These are phyloP conservation scores for Sporothrix humicola DNA, from an alignment of 2,329 filamentous ascomycete genomes.

Conservation along the genomic window DNA sequence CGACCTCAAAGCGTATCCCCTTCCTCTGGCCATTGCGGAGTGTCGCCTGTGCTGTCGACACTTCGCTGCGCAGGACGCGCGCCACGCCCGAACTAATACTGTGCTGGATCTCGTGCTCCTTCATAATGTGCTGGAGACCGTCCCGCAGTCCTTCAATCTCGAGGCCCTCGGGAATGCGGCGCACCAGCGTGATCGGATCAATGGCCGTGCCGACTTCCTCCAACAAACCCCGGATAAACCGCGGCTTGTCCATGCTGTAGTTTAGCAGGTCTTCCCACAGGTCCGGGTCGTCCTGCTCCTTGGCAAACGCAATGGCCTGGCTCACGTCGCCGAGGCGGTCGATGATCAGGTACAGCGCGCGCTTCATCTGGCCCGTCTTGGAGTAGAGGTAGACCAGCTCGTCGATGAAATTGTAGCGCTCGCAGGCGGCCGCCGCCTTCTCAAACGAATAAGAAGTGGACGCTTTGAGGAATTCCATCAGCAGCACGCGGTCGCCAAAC, in stretches of 20 bases:
- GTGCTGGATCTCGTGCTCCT: conserved; percentile 94
- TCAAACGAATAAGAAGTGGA: conserved; percentile 91
- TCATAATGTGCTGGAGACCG: conserved; percentile 86
- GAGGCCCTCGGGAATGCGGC: conserved; percentile 88
- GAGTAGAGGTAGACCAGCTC: conserved; percentile 96
- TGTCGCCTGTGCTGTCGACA: conserved; percentile 79
- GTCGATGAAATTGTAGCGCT: conserved; percentile 78
- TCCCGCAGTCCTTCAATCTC: conserved; percentile 90
- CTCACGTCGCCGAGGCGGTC: conserved; percentile 89
- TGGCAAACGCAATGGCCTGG: conserved; percentile 92
- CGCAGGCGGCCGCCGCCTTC: conserved; percentile 78
- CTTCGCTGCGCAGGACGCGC: conserved; percentile 83
- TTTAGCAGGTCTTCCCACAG: conserved; percentile 94
- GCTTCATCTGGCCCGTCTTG: conserved; percentile 92
- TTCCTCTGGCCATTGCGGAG: conserved; percentile 79
- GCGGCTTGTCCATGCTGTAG: conserved; percentile 97
- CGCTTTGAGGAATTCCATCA: conserved; percentile 86
- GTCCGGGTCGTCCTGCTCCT: conserved; percentile 88
- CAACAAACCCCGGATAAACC: conserved; percentile 88
- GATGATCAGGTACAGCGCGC: conserved; percentile 89
- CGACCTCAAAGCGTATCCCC: conserved; percentile 87
- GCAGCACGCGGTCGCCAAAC: conserved; percentile 72
- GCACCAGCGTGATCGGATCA: conserved; percentile 86
- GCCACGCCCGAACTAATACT: conserved; percentile 92
- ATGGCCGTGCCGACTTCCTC: conserved; percentile 95